Conservation (phyloP, 495 filamentous ascomycete genomes). For the Aspergillus hancockii region DNA sequence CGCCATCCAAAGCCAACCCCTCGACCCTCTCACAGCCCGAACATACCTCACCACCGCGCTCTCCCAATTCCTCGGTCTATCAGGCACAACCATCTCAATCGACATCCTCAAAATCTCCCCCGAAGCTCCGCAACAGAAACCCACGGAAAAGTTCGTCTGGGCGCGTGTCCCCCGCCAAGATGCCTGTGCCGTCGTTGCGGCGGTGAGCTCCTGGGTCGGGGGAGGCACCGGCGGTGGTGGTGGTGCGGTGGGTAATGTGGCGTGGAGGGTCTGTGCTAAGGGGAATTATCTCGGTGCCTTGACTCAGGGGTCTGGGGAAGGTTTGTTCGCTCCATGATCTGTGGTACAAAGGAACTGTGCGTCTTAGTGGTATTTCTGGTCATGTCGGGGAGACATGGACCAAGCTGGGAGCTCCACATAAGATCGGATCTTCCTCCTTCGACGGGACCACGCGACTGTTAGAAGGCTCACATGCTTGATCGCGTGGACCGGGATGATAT, state of each 20-base stretch:
- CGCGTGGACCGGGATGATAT: not conserved
- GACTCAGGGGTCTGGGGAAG: constrained; percentile 42
- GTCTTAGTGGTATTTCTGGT: not conserved
- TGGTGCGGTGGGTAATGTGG: constrained; percentile 40
- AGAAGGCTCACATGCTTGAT: not conserved
- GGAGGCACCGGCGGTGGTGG: constrained; percentile 37
- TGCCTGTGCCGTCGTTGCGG: constrained; percentile 62
- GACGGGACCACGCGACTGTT: not conserved
- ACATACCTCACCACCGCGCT: constrained; percentile 73
- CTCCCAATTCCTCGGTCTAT: constrained; percentile 75
- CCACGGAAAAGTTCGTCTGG: constrained; percentile 55
- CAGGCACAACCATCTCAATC: constrained; percentile 73
- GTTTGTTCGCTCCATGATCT: constrained; percentile 41
- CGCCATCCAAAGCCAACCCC: constrained; percentile 28
- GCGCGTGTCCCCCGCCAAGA: constrained; percentile 75
- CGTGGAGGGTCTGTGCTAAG: constrained; percentile 59
- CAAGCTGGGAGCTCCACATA: not conserved
- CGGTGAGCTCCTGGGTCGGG: constrained; percentile 63
- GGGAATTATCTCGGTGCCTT: constrained; percentile 56
- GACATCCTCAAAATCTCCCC: constrained; percentile 69
- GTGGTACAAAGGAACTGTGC: not conserved
- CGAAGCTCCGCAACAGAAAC: constrained; percentile 9
- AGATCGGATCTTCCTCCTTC: not conserved
- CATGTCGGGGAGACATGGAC: not conserved
- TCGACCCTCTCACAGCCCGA: constrained; percentile 75